Conservation (phyloP, 2,329 filamentous ascomycete genomes). For the Eutypella sp. region DNA sequence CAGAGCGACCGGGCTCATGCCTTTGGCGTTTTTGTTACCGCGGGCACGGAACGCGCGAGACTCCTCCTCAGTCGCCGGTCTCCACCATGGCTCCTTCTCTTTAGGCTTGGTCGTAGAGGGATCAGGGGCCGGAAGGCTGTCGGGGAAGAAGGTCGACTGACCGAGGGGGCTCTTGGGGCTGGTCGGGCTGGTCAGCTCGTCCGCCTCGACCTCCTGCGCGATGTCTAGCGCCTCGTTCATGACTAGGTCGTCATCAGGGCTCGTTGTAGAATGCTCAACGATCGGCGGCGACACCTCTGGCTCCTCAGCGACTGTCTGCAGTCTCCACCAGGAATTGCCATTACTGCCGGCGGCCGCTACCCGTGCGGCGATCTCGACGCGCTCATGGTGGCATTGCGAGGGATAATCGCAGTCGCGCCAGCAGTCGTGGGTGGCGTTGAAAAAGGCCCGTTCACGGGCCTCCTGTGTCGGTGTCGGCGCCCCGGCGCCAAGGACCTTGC, state of each 20-base stretch:
- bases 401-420: constrained; percentile 33
- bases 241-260: constrained; percentile 12
- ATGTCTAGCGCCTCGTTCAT: constrained; percentile 11
- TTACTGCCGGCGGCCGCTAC: constrained; percentile 31
- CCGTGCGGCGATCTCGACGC: constrained; percentile 41
- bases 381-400: constrained; percentile 35
- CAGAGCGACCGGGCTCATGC: constrained; percentile 4
- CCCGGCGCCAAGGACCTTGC: constrained; percentile 20
- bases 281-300: constrained; percentile 4
- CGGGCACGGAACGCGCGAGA: background rate
- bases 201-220: constrained; percentile 1
- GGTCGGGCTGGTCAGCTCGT: constrained; percentile 3
- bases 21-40: background rate
- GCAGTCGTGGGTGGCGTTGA: constrained; percentile 17
- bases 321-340: background rate
- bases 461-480: constrained; percentile 25
- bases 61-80: background rate
- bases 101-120: background rate
- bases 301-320: constrained; percentile 23
- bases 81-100: constrained; percentile 10
- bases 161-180: constrained; percentile 16
- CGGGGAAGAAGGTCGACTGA: constrained; percentile 13
- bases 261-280: constrained; percentile 1
- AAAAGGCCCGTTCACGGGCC: constrained; percentile 18
- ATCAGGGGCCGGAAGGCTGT: background rate